A percentile compares a stretch with the other conserved stretches of the same genome.
Evolutionary conservation across 352 stramenopile species (phyloP).

Genomic region (Phytophthora cryptogea): DNA sequence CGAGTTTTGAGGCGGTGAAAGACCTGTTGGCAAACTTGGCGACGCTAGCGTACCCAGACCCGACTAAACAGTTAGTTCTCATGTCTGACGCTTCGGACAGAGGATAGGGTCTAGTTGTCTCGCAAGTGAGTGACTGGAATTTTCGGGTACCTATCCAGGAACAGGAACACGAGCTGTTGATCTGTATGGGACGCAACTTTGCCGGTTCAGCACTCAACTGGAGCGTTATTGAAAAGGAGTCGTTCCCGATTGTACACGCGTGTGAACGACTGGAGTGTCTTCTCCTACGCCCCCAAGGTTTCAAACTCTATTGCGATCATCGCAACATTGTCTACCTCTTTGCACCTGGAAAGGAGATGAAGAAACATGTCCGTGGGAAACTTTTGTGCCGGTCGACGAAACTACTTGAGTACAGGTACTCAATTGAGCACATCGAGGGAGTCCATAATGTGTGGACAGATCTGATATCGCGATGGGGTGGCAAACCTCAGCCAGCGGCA

Average conservation of each 20-base stretch:
- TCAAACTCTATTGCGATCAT: constrained; percentile 14
- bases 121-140: constrained; percentile 3
- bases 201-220: constrained; percentile 17
- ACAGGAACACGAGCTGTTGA: constrained; percentile 3
- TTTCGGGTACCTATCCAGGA: constrained; percentile 2
- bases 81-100: constrained; percentile 3
- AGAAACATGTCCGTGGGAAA: constrained; percentile 7
- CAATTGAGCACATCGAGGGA: constrained; percentile 22
- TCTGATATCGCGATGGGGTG: constrained; percentile 16
- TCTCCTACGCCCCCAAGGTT: constrained; percentile 5
- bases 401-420: constrained; percentile 14
- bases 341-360: not conserved
- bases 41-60: constrained; percentile 6
- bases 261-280: constrained; percentile 7
- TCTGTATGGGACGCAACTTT: constrained; percentile 15
- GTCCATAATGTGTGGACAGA: constrained; percentile 21
- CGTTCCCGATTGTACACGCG: constrained; percentile 5
- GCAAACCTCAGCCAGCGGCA: not conserved
- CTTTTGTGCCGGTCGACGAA: constrained; percentile 14
- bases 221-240: constrained; percentile 25
- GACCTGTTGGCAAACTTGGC: constrained; percentile 2
- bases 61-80: not conserved
- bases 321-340: constrained; percentile 18
- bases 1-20: not conserved
- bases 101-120: constrained; percentile 5